A percentile compares a stretch with the other conserved stretches of the same genome.
Conservation (phyloP, 2,329 filamentous ascomycete species). For the Huntiella decipiens region DNA sequence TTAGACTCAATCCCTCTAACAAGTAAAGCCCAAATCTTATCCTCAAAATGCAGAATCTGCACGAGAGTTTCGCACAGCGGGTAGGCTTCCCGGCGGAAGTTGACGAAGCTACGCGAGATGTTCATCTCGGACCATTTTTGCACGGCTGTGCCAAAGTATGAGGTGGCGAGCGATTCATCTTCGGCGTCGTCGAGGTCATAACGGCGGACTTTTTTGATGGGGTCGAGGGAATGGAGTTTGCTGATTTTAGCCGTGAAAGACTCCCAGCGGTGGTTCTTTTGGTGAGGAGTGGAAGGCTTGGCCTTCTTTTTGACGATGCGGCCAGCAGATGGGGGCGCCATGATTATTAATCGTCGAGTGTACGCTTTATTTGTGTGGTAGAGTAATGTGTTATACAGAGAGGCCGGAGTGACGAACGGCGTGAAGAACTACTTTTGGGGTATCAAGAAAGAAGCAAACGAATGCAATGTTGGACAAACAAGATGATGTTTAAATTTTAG, state of each 20-base stretch:
- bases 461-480: neutral
- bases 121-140: conserved; percentile 88
- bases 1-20: conserved; percentile 57
- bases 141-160: conserved; percentile 67
- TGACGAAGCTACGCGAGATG: conserved; percentile 59
- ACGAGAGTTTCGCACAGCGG: conserved; percentile 76
- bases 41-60: conserved; percentile 79
- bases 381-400: neutral
- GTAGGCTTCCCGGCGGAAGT: conserved; percentile 55
- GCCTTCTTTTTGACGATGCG: conserved; percentile 52
- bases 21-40: conserved; percentile 63
- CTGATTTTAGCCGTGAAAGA: conserved; percentile 79
- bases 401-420: no score
- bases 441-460: neutral
- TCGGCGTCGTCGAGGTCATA: conserved; percentile 58
- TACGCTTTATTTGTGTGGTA: neutral
- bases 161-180: conserved; percentile 57
- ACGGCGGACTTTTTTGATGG: conserved; percentile 72
- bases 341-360: conserved; percentile 13
- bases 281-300: conserved; percentile 52
- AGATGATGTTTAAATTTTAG: neutral
- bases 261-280: conserved; percentile 77
- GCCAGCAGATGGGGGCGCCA: conserved; percentile 44
- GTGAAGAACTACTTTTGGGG: neutral
- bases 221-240: conserved; percentile 77